Evolutionary conservation across 2,329 filamentous ascomycete genomes (phyloP).

Genomic region (Penicillium sp.): DNA sequence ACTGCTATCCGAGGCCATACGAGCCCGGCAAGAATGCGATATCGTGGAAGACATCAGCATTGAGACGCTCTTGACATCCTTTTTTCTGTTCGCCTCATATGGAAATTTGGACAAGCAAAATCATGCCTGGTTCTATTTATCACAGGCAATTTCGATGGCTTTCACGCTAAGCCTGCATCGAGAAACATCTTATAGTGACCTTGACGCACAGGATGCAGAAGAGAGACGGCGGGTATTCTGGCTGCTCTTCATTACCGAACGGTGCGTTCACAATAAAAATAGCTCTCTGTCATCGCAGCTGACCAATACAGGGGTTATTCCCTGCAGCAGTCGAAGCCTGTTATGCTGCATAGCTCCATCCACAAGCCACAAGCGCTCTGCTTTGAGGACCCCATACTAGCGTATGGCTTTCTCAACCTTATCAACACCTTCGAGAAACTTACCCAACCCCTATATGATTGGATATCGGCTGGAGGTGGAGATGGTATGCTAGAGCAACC

Average conservation of each 20-base stretch:
- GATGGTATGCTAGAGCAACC: slow-evolving; percentile 28
- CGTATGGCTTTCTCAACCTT: slow-evolving; percentile 39
- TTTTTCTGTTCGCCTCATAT: slow-evolving; percentile 69
- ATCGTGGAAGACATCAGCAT: slow-evolving; percentile 39
- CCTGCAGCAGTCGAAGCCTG: slow-evolving; percentile 61
- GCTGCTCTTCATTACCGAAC: slow-evolving; percentile 66
- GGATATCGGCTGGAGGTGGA: slow-evolving; percentile 33
- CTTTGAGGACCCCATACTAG: slow-evolving; percentile 49
- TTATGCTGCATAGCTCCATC: slow-evolving; percentile 65
- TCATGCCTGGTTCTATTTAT: slow-evolving; percentile 71
- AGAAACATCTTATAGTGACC: slow-evolving; percentile 47
- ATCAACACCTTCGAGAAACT: slow-evolving; percentile 39
- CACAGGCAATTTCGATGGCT: slow-evolving; percentile 66
- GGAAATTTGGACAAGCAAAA: slow-evolving; percentile 67
- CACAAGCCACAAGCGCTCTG: slow-evolving; percentile 55
- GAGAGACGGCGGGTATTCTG: slow-evolving; percentile 64
- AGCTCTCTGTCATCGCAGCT: background rate
- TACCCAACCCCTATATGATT: slow-evolving; percentile 35
- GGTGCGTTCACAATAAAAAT: slow-evolving; percentile 41
- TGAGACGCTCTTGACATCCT: slow-evolving; percentile 58
- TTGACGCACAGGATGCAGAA: slow-evolving; percentile 51
- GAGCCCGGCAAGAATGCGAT: slow-evolving; percentile 39
- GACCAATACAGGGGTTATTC: slow-evolving; percentile 56
- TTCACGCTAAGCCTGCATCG: slow-evolving; percentile 42
- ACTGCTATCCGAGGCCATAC: slow-evolving; percentile 59